A percentile compares a stretch with the other conserved stretches of the same genome.
These are phyloP conservation scores for Eimeria praecox DNA, from an alignment of 169 alveolate genomes.

Conservation along the genomic window DNA sequence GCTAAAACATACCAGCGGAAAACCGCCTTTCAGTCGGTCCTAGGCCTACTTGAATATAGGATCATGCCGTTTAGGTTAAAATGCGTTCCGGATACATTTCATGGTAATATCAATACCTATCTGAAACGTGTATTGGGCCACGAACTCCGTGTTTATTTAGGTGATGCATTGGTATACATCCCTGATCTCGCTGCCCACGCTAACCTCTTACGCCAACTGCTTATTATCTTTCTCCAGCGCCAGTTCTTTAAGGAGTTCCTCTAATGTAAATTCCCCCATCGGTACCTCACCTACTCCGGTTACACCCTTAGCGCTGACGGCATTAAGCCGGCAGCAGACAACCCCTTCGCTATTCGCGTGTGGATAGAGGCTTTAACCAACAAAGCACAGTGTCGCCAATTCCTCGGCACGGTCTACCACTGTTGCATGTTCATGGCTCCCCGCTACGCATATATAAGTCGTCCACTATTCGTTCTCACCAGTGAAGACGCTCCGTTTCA, in stretches of 20 bases:
- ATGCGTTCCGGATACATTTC: too few relatives aligned
- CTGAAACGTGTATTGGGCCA: too few relatives aligned
- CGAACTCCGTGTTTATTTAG: too few relatives aligned
- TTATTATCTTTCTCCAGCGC: neutral
- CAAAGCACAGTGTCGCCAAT: neutral
- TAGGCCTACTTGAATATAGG: too few relatives aligned
- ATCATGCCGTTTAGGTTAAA: too few relatives aligned
- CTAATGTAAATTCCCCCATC: neutral
- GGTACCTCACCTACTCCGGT: neutral
- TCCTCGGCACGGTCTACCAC: neutral
- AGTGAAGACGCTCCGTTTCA: neutral
- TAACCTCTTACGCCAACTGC: neutral
- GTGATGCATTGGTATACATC: neutral
- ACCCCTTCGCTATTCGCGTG: neutral
- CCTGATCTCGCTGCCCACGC: neutral
- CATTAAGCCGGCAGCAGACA: neutral
- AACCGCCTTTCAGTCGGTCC: too few relatives aligned
- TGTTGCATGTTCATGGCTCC: neutral
- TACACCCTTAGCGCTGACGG: neutral
- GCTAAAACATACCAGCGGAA: too few relatives aligned
- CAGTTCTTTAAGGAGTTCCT: neutral
- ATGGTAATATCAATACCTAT: too few relatives aligned
- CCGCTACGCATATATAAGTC: neutral
- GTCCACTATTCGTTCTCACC: neutral
- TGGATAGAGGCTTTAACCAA: neutral